These are phyloP conservation scores for Phytophthora aleatoria DNA, from an alignment of 352 stramenopile species.

Conservation along the genomic window DNA sequence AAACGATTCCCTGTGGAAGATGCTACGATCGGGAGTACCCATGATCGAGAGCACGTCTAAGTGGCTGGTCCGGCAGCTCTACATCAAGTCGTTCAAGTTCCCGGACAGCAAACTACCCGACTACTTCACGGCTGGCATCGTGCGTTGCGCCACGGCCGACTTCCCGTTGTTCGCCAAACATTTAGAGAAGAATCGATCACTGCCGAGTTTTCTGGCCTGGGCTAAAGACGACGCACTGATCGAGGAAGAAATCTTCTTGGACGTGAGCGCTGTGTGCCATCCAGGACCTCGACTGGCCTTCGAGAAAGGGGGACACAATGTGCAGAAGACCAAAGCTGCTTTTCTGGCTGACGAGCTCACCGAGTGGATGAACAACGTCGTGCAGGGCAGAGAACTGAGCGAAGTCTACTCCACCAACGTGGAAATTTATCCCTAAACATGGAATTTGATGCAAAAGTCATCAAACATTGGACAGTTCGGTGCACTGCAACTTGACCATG, in stretches of 20 bases:
- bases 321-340: conserved; percentile 72
- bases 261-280: conserved; percentile 41
- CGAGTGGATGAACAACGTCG: conserved; percentile 51
- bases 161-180: conserved; percentile 45
- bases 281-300: conserved; percentile 51
- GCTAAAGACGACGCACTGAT: conserved; percentile 67
- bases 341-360: conserved; percentile 46
- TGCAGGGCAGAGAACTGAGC: conserved; percentile 11
- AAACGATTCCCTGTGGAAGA: conserved; percentile 38
- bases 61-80: conserved; percentile 46
- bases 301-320: conserved; percentile 62
- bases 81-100: conserved; percentile 56
- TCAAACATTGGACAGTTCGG: conserved; percentile 1
- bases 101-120: conserved; percentile 43
- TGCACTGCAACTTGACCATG: conserved; percentile 14
- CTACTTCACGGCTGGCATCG: conserved; percentile 65
- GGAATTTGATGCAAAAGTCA: conserved; percentile 3
- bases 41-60: conserved; percentile 25
- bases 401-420: conserved; percentile 16
- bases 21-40: conserved; percentile 34
- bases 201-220: conserved; percentile 59
- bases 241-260: conserved; percentile 53
- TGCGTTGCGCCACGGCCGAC: conserved; percentile 53
- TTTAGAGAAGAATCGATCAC: conserved; percentile 34
- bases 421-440: conserved; percentile 17